Evolutionary conservation across 1,284 basidiomycete species (phyloP).

Genomic region (Ganoderma multipileum): DNA sequence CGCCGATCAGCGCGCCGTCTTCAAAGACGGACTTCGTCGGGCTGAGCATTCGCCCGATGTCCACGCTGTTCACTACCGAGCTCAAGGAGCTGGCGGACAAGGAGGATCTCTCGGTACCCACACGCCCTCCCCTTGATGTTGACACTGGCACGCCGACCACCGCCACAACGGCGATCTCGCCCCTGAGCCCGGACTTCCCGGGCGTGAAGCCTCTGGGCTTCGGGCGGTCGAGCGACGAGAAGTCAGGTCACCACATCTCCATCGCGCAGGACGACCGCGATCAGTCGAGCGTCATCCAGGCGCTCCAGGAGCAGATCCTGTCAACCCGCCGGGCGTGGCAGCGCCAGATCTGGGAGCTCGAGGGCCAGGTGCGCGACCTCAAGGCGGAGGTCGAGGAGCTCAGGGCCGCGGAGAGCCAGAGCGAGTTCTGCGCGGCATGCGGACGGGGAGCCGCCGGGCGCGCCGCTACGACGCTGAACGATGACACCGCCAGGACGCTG

Average conservation of each 20-base stretch:
- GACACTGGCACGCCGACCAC: conserved; percentile 57
- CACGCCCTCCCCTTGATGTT: conserved; percentile 46
- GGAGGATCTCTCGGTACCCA: conserved; percentile 35
- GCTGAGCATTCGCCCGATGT: conserved; percentile 77
- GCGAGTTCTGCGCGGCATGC: conserved; percentile 63
- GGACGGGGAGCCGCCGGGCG: conserved; percentile 51
- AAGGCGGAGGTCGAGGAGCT: conserved; percentile 69
- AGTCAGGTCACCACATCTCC: conserved; percentile 38
- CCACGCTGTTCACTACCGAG: conserved; percentile 74
- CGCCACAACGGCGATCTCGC: conserved; percentile 48
- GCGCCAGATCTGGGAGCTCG: conserved; percentile 75
- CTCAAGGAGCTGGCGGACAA: conserved; percentile 63
- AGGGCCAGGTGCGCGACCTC: conserved; percentile 74
- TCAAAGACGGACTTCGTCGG: conserved; percentile 65
- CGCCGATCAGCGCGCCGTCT: conserved; percentile 69
- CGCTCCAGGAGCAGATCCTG: conserved; percentile 68
- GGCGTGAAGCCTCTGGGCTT: conserved; percentile 29
- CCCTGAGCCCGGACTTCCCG: conserved; percentile 55
- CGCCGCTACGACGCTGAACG: not conserved
- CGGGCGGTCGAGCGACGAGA: conserved; percentile 44
- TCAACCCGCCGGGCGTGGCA: conserved; percentile 70
- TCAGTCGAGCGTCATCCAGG: conserved; percentile 54
- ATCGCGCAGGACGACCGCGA: conserved; percentile 46
- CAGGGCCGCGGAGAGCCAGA: conserved; percentile 46
- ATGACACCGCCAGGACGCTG: conserved; percentile 15